Base-by-base conservation (phyloP, 352 stramenopile genomes). In the Globisporangium lucens region DNA sequence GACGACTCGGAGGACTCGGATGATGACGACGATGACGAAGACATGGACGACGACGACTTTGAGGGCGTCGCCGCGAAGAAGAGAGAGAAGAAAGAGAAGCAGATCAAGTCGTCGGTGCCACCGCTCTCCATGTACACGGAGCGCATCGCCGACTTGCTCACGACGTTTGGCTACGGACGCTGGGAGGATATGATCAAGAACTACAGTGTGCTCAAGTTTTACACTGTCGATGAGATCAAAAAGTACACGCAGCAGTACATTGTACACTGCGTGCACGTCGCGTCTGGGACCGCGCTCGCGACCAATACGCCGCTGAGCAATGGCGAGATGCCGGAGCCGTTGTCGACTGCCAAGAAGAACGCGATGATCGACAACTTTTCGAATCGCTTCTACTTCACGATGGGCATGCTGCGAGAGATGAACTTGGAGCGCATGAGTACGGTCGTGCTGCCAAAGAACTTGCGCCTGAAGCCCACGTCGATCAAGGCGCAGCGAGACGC, bases 151-250 rank as follows among this genome's bases (percentile, higher is more conserved):
- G 80, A 93, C 6, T 24, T 83, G 55, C 65, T 97, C 5, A 69
- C 75, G 22, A 74, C 61, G 4, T 94, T 83, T 63, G 91, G 91
- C 51, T 97, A 96, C 61, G 89, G 89, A 3, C 83, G 89, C 24
- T 97, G 89, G 89, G 69, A 87, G 27, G 80, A 90, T 12, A 91
- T 97, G 52, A 70, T 76, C 38, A 73, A 69, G 1, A 59, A 62
- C 53, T 71, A 61, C 29, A 49, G 61, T 0, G 35, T 57, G 1
- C 68, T 97, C 46, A 55, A 68, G 33, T 63, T 56, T 20, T 93
- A 93, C 66, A 58, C 80, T 7, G 43, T 78, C 20, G 29, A 56
- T 12, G 75, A 86, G 41, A 29, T 97, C 9, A 68, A 70, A 35
- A 61, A 62, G 29, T 91, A 90, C 71, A 66, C 66, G 20, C 75